A percentile compares a stretch with the other conserved stretches of the same genome.
Conservation (phyloP, 495 filamentous ascomycete species). For the Apodospora peruviana region DNA sequence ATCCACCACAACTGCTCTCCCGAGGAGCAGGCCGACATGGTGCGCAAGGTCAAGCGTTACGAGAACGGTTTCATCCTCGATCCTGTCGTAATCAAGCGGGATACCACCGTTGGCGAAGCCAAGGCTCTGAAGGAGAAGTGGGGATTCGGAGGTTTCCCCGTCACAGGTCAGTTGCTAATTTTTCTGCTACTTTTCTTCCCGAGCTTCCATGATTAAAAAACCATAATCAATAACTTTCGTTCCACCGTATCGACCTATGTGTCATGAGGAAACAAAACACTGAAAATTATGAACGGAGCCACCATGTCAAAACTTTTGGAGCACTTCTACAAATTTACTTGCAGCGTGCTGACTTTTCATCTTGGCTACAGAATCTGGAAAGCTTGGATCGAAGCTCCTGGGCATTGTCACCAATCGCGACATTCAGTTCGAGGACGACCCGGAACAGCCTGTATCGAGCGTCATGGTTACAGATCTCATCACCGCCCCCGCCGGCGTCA, state of each 20-base stretch:
- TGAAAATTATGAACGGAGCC: slow-evolving; percentile 34
- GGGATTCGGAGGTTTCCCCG: slow-evolving; percentile 98
- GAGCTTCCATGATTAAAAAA: slow-evolving; percentile 64
- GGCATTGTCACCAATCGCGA: slow-evolving; percentile 97
- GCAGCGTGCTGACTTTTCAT: slow-evolving; percentile 26
- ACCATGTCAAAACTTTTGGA: slow-evolving; percentile 31
- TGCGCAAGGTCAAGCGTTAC: slow-evolving; percentile 96
- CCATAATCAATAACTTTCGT: slow-evolving; percentile 95
- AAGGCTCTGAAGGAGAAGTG: slow-evolving; percentile 93
- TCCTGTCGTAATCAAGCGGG: slow-evolving; percentile 84
- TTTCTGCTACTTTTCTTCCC: slow-evolving; percentile 10
- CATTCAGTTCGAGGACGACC: slow-evolving; percentile 84
- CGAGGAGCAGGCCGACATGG: slow-evolving; percentile 96
- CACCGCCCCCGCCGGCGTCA: slow-evolving; percentile 82
- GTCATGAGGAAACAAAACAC: slow-evolving; percentile 69
- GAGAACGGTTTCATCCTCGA: slow-evolving; percentile 99
- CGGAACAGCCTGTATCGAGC: slow-evolving; percentile 68
- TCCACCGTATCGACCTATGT: slow-evolving; percentile 90
- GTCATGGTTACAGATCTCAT: slow-evolving; percentile 96
- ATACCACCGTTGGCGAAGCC: slow-evolving; percentile 84
- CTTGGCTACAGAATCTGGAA: slow-evolving; percentile 68
- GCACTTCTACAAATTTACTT: slow-evolving; percentile 5
- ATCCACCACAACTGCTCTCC: slow-evolving; percentile 99
- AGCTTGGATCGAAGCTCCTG: slow-evolving; percentile 86
- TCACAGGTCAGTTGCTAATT: slow-evolving; percentile 73